Base-by-base conservation (phyloP, 225 moss, liverwort and hornwort genomes). In the Straminergon stramineum region DNA sequence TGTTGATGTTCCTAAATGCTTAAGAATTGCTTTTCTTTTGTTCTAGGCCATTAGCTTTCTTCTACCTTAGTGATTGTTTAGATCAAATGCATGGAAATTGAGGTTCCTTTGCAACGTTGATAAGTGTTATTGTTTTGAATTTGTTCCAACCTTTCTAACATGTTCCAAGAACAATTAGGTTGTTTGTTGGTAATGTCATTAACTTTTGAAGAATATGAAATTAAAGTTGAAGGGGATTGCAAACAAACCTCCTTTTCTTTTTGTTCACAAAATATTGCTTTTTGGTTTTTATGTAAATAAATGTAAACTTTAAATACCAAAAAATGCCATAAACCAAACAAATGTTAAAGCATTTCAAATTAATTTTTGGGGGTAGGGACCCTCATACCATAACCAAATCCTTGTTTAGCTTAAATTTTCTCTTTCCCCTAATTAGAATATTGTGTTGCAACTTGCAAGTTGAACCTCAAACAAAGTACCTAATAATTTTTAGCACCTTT, bases 1-100 rank as follows among this genome's bases (percentile, higher is more conserved):
- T 17, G 9, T 28, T 69, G n/a, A n/a, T 5, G 0, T n/a, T n/a
- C 6, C 19, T n/a, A 22, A 12, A 12, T 0, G 0, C 23, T 13
- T 39, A 7, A 70, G 7, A 39, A 13, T 39, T 23, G 7, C 6
- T 23, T 70, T 6, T 39, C 39, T 70, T 39, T 70, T 70, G 1
- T 23, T 39, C 13, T 70, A 70, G 2, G 7, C 11, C 13, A n/a
- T n/a, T 69, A 9, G 48, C 48, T 70, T 70, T n/a, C 12, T 22
- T 22, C 23, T 70, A 39, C 13, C 23, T 23, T 7, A 39, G 7
- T 39, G 2, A 4, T 70, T 74, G 15, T 43, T 0, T 73, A 73
- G 16, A 73, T 73, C 28, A 10, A 73, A 43, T 73, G 9, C 17
- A 43, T 16, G 1, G 27, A 2, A 43, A 73, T 43, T 73, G 39